Base-by-base conservation (phyloP, 1,284 basidiomycete genomes). In the Rhodofomes roseus region DNA sequence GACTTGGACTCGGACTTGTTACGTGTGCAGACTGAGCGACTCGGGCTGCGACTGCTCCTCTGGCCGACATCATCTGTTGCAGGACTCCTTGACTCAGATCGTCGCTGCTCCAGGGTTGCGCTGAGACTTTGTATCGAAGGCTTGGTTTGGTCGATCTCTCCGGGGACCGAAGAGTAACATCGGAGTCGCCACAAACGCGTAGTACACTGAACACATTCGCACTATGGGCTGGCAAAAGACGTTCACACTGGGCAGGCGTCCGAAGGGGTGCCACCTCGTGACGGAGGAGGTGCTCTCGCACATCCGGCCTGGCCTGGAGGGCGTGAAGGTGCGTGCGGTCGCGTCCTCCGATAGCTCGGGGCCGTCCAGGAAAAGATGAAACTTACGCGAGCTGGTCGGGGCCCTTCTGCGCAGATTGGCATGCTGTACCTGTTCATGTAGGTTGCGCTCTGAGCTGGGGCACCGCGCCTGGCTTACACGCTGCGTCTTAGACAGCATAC, bases 151-250 rank as follows among this genome's bases (percentile, higher is more conserved):
- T 48, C 46, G 46, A 29, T 48, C n/a, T 44, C 46, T 25, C 46
- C 46, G 46, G 12, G 14, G 46, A 12, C 46, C 20, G 46, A 39
- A 4, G 7, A 18, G 16, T 39, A 39, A 39, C 5, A 34, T 11
- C 31, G 5, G 31, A 34, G 5, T 4, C 5, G 31, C 31, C 11
- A 11, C 31, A 34, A 4, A 5, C 4, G 5, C 11, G 5, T 5
- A 34, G 4, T 34, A 34, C 31, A 34, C 11, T 34, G 31, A 34
- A 34, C 11, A n/a, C 31, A 34, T 5, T 20, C 39, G 40, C 40
- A 55, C 25, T 48, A 95, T 97, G 95, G 92, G 88, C 59, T 96
- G 94, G 92, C 95, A 97, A 72, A 95, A 89, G 73, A 89, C 88
- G 7, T 95, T 97, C 73, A 84, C 83, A 1, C 77, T 92, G 29